Evolutionary conservation across 768 basidiomycete genomes (phyloP).

Genomic region (Hericium erinaceus): DNA sequence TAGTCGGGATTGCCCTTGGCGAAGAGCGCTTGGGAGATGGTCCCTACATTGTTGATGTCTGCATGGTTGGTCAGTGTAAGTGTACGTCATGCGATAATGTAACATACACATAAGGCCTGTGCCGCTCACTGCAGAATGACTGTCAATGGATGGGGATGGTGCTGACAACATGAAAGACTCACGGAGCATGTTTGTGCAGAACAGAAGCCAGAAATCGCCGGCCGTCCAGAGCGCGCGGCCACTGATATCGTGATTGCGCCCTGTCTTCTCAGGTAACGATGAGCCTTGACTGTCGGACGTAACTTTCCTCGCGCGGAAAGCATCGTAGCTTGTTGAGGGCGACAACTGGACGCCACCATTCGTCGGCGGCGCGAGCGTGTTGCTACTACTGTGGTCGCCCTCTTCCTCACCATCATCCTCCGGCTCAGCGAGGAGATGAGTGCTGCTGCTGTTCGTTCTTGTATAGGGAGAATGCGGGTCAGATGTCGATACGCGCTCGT

Average conservation of each 20-base stretch:
- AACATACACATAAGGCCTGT: constrained; percentile 68
- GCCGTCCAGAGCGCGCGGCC: constrained; percentile 42
- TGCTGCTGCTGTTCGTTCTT: background rate
- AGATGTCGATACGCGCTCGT: constrained; percentile 14
- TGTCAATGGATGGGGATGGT: background rate
- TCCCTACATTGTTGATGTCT: constrained; percentile 87
- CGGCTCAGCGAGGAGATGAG: constrained; percentile 1
- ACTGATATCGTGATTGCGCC: constrained; percentile 35
- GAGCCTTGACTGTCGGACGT: background rate
- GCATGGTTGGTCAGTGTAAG: background rate
- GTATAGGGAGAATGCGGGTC: constrained; percentile 6
- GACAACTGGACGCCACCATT: constrained; percentile 5
- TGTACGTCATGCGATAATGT: background rate
- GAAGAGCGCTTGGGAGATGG: constrained; percentile 62
- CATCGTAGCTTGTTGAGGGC: background rate
- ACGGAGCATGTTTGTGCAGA: constrained; percentile 47
- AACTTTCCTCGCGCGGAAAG: background rate
- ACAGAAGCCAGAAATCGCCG: constrained; percentile 58
- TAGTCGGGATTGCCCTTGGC: constrained; percentile 51
- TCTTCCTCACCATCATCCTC: background rate
- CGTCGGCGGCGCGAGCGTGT: background rate
- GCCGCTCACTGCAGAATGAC: constrained; percentile 45
- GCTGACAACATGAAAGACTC: constrained; percentile 18
- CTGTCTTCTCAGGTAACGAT: background rate
- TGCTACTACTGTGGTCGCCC: background rate